phyloP scores from a whole-genome alignment of 129 eudicot genomes.

The Artemisia annua region DNA sequence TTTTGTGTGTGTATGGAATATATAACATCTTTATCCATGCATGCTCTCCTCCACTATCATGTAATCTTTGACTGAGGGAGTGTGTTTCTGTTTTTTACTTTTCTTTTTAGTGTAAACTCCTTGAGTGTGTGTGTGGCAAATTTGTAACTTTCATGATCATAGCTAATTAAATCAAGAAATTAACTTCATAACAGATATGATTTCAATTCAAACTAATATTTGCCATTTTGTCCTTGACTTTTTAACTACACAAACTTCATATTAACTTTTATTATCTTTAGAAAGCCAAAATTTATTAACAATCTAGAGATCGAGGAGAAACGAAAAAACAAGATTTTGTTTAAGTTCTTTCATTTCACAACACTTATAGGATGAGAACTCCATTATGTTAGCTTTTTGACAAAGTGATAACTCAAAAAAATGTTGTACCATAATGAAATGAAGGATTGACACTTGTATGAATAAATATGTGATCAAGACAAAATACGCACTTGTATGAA shows the following conservation, averaged over 20 bases:
- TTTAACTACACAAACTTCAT: conserved; percentile 4
- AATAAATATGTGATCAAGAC: not conserved
- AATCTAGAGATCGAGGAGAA: too few relatives aligned
- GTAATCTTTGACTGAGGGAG: conserved; percentile 22
- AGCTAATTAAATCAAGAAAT: conserved; percentile 6
- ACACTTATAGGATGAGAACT: not conserved
- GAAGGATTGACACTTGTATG: not conserved
- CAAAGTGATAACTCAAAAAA: not conserved
- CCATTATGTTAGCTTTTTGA: not conserved
- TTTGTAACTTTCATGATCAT: conserved; percentile 23
- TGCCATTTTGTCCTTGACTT: conserved; percentile 16
- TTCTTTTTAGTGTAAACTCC: conserved; percentile 17
- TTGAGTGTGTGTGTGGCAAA: conserved; percentile 25
- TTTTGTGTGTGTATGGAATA: conserved; percentile 30
- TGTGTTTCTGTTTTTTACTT: not conserved
- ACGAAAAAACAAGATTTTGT: not conserved
- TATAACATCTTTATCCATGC: conserved; percentile 34
- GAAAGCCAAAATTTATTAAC: not conserved
- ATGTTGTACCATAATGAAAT: not conserved
- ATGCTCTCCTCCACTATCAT: conserved; percentile 30
- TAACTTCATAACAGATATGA: not conserved
- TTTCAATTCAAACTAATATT: conserved; percentile 21
- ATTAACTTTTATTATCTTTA: not conserved
- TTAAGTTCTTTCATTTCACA: conserved; percentile 3
- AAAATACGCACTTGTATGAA: not conserved